Percentiles rank a stretch among this genome's conserved stretches.
Evolutionary conservation across 2,329 filamentous ascomycete species (phyloP).

Genomic region (Epichloe sylvatica): DNA sequence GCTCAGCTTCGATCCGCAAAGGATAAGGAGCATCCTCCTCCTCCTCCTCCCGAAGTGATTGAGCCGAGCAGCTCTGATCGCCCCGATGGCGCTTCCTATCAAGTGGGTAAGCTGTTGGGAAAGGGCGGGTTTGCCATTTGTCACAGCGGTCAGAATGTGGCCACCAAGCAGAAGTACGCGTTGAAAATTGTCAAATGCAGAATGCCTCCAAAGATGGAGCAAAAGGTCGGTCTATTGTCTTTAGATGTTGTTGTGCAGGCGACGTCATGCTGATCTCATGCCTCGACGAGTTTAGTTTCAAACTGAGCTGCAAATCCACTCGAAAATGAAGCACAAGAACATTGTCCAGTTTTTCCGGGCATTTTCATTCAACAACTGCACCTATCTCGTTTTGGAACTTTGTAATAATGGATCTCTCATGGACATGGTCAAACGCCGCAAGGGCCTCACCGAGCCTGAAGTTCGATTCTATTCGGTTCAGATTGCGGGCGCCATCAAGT

Average conservation of each 20-base stretch:
- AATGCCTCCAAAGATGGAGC: slow-evolving; percentile 72
- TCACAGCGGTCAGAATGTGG: slow-evolving; percentile 55
- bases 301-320: slow-evolving; percentile 91
- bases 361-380: slow-evolving; percentile 78
- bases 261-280: not conserved
- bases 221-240: slow-evolving; percentile 48
- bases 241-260: not conserved
- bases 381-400: slow-evolving; percentile 86
- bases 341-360: slow-evolving; percentile 92
- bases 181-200: slow-evolving; percentile 74
- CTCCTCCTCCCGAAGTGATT: slow-evolving; percentile 44
- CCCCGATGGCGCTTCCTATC: slow-evolving; percentile 56
- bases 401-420: slow-evolving; percentile 93
- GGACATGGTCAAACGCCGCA: slow-evolving; percentile 91
- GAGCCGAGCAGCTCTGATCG: slow-evolving; percentile 56
- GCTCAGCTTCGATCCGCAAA: slow-evolving; percentile 42
- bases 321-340: slow-evolving; percentile 90
- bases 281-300: slow-evolving; percentile 36
- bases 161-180: slow-evolving; percentile 54
- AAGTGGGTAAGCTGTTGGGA: slow-evolving; percentile 59
- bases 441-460: slow-evolving; percentile 82
- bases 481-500: slow-evolving; percentile 93
- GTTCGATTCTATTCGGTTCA: slow-evolving; percentile 89
- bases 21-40: slow-evolving; percentile 53
- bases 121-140: slow-evolving; percentile 77